Conservation (phyloP, 208 protist species). For the Crithidia thermophila region DNA sequence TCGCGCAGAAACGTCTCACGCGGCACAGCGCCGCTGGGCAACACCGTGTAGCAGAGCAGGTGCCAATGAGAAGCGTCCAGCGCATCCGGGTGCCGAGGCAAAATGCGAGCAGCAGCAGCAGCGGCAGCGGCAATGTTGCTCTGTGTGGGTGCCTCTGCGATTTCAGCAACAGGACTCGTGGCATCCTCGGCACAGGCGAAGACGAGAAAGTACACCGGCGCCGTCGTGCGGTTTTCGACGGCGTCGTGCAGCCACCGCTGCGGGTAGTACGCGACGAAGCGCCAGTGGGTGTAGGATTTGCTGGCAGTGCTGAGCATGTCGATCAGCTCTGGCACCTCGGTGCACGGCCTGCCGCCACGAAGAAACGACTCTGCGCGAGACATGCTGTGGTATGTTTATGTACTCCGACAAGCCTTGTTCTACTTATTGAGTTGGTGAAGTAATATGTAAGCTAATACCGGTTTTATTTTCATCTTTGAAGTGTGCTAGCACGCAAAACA, state of each 20-base stretch:
- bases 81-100: background rate
- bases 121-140: too few relatives aligned
- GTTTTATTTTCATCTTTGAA: background rate
- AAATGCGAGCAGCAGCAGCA: too few relatives aligned
- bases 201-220: slow-evolving; percentile 50
- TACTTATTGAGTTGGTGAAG: too few relatives aligned
- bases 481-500: background rate
- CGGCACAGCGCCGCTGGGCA: slow-evolving; percentile 23
- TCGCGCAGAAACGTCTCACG: background rate
- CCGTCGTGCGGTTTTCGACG: slow-evolving; percentile 38
- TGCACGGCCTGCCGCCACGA: slow-evolving; percentile 42
- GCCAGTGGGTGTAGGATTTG: slow-evolving; percentile 43
- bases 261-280: slow-evolving; percentile 42
- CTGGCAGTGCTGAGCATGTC: slow-evolving; percentile 22
- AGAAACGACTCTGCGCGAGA: slow-evolving; percentile 55
- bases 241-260: slow-evolving; percentile 63
- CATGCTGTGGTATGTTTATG: too few relatives aligned
- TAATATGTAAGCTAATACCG: too few relatives aligned
- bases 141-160: too few relatives aligned
- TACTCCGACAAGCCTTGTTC: too few relatives aligned
- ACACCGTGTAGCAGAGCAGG: slow-evolving; percentile 29
- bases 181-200: slow-evolving; percentile 31
- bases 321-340: slow-evolving; percentile 24
- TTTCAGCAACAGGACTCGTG: background rate
- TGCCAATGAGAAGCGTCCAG: slow-evolving; percentile 25